These are phyloP conservation scores for Kodamaea jinghongensis DNA, from an alignment of 805 yeast genomes.

Conservation along the genomic window DNA sequence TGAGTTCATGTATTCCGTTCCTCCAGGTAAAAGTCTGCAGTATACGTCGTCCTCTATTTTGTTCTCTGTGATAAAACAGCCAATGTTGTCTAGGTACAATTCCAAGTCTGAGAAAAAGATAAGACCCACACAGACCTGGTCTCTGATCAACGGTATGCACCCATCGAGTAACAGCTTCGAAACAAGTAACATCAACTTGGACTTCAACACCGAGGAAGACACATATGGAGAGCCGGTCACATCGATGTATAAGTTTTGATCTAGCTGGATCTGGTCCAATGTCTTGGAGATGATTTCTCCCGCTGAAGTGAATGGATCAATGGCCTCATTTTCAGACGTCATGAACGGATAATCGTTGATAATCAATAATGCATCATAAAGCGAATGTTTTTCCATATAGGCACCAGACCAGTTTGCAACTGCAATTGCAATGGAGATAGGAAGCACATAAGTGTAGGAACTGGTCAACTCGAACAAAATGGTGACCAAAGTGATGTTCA, in stretches of 20 bases:
- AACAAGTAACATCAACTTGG: conserved; percentile 38
- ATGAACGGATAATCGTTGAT: conserved; percentile 54
- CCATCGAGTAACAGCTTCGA: conserved; percentile 48
- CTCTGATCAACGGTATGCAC: conserved; percentile 46
- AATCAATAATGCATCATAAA: conserved; percentile 48
- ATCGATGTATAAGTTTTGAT: conserved; percentile 27
- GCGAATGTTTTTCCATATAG: conserved; percentile 47
- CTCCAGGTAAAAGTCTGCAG: conserved; percentile 19
- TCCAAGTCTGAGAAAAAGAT: conserved; percentile 52
- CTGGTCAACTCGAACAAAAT: conserved; percentile 55
- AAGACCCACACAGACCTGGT: conserved; percentile 39
- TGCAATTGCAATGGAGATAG: conserved; percentile 54
- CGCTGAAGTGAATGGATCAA: conserved; percentile 27
- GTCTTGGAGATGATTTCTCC: conserved; percentile 33
- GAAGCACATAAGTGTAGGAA: conserved; percentile 54
- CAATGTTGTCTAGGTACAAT: conserved; percentile 46
- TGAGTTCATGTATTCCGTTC: conserved; percentile 3
- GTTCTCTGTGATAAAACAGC: conserved; percentile 25
- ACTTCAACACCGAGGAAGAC: conserved; percentile 28
- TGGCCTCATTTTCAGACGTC: conserved; percentile 39
- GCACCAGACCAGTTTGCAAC: conserved; percentile 58
- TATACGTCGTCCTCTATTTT: conserved; percentile 26
- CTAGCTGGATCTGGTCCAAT: conserved; percentile 2
- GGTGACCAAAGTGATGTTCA: conserved; percentile 52
- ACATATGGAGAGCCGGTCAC: conserved; percentile 34